Conservation (phyloP, 495 filamentous ascomycete genomes). For the Tuber calosporum region DNA sequence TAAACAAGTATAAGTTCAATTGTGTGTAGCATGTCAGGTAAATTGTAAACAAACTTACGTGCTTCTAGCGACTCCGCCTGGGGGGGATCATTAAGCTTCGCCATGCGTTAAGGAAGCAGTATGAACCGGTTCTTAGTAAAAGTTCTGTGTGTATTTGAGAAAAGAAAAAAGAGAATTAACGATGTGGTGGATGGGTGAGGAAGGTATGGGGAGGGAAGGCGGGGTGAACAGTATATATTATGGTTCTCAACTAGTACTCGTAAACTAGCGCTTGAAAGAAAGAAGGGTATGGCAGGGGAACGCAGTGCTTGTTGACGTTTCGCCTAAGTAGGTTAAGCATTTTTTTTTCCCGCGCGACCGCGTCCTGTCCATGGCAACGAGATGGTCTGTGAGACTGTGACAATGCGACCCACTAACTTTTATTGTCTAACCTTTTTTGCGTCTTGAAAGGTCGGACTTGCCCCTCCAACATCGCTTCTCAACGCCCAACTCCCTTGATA, state of each 20-base stretch:
- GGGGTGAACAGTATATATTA: constrained; percentile 12
- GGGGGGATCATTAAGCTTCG: constrained; percentile 78
- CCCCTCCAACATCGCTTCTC: constrained; percentile 1
- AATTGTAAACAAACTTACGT: constrained; percentile 53
- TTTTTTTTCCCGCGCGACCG: constrained; percentile 22
- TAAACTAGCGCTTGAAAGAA: constrained; percentile 13
- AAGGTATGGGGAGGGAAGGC: not conserved
- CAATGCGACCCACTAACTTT: constrained; percentile 18
- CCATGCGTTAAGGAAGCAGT: constrained; percentile 56
- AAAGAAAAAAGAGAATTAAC: constrained; percentile 13
- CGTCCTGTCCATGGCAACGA: constrained; percentile 26
- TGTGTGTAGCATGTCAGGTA: constrained; percentile 19
- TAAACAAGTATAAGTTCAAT: constrained; percentile 2
- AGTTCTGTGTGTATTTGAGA: constrained; percentile 26
- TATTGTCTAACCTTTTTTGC: not conserved
- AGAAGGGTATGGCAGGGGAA: constrained; percentile 7
- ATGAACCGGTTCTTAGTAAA: constrained; percentile 11
- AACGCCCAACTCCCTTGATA: not conserved
- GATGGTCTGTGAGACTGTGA: not conserved
- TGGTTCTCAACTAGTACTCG: too few relatives aligned
- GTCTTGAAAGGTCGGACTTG: not conserved
- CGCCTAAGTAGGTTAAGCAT: constrained; percentile 32
- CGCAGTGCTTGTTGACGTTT: constrained; percentile 40
- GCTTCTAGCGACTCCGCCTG: constrained; percentile 65
- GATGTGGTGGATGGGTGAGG: constrained; percentile 21